Percentiles rank a stretch among this genome's conserved stretches.
Conservation (phyloP, 495 filamentous ascomycete genomes). For the Evansstolkia leycettana region DNA sequence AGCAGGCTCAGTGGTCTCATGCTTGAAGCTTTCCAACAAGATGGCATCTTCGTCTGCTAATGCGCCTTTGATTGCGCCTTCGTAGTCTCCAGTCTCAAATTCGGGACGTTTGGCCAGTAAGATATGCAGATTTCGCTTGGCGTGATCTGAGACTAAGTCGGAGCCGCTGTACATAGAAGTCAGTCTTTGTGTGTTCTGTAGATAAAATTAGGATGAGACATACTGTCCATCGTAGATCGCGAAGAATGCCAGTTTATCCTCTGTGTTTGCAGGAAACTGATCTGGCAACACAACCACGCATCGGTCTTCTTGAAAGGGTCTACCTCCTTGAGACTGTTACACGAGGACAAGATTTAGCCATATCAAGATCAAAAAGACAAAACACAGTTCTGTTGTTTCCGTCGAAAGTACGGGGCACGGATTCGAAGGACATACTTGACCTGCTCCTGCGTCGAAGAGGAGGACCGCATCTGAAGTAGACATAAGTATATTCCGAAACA, state of each 20-base stretch:
- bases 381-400: background rate
- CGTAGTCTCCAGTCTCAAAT: constrained; percentile 17
- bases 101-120: constrained; percentile 19
- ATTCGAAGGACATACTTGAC: constrained; percentile 11
- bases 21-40: constrained; percentile 16
- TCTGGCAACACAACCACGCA: constrained; percentile 18
- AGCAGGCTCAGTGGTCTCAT: constrained; percentile 14
- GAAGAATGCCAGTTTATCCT: constrained; percentile 25
- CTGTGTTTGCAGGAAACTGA: constrained; percentile 15
- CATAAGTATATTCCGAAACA: constrained; percentile 15
- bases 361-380: background rate
- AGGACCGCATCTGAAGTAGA: constrained; percentile 13
- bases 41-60: constrained; percentile 26
- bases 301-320: constrained; percentile 22
- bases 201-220: background rate
- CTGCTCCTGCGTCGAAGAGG: constrained; percentile 22
- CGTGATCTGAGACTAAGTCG: constrained; percentile 21
- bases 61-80: constrained; percentile 21
- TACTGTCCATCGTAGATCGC: constrained; percentile 33
- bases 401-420: background rate
- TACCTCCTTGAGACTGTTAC: constrained; percentile 19
- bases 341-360: background rate
- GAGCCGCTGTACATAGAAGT: constrained; percentile 17
- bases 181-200: no score
- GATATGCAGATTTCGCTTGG: constrained; percentile 15